Evolutionary conservation across 2,329 filamentous ascomycete genomes (phyloP).

Genomic region (Talaromyces amestolkiae): DNA sequence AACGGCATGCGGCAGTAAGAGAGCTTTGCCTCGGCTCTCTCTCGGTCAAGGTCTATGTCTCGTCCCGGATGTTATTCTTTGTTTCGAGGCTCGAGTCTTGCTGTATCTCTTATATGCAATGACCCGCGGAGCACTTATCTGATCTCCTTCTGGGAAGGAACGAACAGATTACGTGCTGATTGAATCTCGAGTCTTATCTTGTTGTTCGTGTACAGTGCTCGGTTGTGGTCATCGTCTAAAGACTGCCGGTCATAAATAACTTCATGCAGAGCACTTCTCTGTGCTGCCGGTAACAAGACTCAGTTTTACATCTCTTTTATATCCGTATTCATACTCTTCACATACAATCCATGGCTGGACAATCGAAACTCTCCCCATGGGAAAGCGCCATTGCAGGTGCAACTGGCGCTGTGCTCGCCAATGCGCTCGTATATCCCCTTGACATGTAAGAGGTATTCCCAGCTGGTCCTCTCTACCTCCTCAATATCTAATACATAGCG

Average conservation of each 20-base stretch:
- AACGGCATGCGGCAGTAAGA: constrained; percentile 5
- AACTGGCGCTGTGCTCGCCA: constrained; percentile 88
- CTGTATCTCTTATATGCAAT: constrained; percentile 7
- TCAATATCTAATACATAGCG: constrained; percentile 21
- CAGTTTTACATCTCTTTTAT: not conserved
- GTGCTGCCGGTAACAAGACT: not conserved
- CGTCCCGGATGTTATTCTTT: not conserved
- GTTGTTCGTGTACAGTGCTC: not conserved
- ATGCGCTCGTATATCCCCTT: constrained; percentile 91
- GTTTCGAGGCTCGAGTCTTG: not conserved
- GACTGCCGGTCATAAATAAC: not conserved
- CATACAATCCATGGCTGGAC: constrained; percentile 47
- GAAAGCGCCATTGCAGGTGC: constrained; percentile 89
- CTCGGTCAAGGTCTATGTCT: not conserved
- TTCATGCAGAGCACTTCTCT: not conserved
- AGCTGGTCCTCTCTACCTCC: not conserved
- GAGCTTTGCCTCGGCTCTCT: constrained; percentile 1
- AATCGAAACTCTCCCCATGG: constrained; percentile 83
- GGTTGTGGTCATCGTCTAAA: constrained; percentile 3
- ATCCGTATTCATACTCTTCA: not conserved
- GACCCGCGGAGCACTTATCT: not conserved
- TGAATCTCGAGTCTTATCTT: constrained; percentile 3
- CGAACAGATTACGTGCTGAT: not conserved
- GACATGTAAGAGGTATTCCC: constrained; percentile 70
- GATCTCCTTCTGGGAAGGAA: not conserved